Evolutionary conservation across 1,284 basidiomycete species (phyloP).

Genomic region (Irpex sp.): DNA sequence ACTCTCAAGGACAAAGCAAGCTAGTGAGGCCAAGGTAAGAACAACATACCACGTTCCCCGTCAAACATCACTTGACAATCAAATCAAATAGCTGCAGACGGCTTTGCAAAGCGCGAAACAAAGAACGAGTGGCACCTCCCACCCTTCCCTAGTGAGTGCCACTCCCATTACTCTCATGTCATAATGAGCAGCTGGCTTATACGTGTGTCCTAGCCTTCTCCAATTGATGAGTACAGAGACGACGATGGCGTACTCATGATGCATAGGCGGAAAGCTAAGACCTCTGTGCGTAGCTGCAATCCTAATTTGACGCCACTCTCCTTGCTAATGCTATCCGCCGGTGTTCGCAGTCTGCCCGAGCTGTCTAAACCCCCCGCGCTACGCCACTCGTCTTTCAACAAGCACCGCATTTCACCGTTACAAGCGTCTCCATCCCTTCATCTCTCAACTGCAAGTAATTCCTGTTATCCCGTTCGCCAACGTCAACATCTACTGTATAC

Average conservation of each 20-base stretch:
- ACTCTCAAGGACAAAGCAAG: constrained; percentile 22
- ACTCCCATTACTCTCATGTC: background rate
- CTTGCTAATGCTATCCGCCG: background rate
- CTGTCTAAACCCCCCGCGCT: background rate
- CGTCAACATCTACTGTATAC: background rate
- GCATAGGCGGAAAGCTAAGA: constrained; percentile 10
- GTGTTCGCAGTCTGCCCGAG: background rate
- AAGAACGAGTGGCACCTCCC: constrained; percentile 17
- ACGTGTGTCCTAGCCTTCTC: constrained; percentile 7
- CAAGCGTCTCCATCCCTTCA: background rate
- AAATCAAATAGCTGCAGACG: constrained; percentile 21
- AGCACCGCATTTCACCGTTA: background rate
- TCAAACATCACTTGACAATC: constrained; percentile 7
- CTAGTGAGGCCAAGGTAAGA: constrained; percentile 28
- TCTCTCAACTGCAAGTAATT: background rate
- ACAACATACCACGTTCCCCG: background rate
- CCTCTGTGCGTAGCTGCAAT: constrained; percentile 3
- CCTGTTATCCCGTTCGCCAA: background rate
- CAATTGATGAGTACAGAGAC: constrained; percentile 6
- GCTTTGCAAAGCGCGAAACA: constrained; percentile 25
- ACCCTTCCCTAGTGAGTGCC: constrained; percentile 13
- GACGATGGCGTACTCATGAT: constrained; percentile 15
- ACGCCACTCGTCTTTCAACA: background rate
- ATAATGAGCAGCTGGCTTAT: background rate
- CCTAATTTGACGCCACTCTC: constrained; percentile 1